Conservation (phyloP, 2,329 filamentous ascomycete species). For the Achaetomium macrosporum region DNA sequence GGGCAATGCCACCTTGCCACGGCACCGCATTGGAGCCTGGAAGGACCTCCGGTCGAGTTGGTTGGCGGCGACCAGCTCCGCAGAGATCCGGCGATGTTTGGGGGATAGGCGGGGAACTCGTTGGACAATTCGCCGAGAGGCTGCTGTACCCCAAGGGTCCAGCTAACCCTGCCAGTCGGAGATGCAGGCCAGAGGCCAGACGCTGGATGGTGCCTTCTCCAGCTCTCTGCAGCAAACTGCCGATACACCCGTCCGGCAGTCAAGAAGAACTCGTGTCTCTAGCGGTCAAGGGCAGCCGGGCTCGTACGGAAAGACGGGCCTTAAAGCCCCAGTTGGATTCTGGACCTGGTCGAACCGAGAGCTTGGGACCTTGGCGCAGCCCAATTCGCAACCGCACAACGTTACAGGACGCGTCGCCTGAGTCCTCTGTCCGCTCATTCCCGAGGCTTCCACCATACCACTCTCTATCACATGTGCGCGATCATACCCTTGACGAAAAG, state of each 20-base stretch:
- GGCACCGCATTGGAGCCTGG: not conserved
- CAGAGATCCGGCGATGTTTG: not conserved
- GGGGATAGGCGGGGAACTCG: not conserved
- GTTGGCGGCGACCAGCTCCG: slow-evolving; percentile 4
- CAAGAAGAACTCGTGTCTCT: not conserved
- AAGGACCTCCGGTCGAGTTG: not conserved
- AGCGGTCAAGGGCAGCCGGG: not conserved
- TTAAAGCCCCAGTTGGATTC: slow-evolving; percentile 7
- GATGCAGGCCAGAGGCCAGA: no score
- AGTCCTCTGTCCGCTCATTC: not conserved
- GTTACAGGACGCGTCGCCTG: not conserved
- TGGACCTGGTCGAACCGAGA: not conserved
- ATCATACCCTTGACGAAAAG: not conserved
- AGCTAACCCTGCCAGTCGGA: not conserved
- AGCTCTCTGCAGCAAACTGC: not conserved
- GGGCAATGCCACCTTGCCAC: not conserved
- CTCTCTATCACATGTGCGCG: not conserved
- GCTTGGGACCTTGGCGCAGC: not conserved
- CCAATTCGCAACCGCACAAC: not conserved
- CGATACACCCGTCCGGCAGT: not conserved
- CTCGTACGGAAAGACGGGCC: slow-evolving; percentile 10
- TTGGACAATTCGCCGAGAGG: not conserved
- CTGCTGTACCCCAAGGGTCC: not conserved
- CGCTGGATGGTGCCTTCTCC: not conserved
- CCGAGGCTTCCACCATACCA: not conserved